Evolutionary conservation across 176 grass and related monocot genomes (phyloP).

Genomic region (Cenchrus fungigraminus): DNA sequence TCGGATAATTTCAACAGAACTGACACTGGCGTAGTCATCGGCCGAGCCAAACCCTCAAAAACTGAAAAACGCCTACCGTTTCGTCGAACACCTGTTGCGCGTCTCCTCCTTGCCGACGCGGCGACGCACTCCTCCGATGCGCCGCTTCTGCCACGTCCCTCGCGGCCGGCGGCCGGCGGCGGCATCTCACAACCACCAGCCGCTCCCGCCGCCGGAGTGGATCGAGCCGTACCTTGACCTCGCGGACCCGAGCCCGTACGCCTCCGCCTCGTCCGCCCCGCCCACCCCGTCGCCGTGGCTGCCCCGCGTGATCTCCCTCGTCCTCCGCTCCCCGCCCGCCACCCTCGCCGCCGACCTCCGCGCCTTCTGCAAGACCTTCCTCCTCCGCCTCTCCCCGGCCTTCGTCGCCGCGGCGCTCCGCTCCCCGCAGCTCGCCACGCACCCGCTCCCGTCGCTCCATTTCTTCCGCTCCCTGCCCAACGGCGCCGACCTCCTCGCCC

Average conservation of each 20-base stretch:
- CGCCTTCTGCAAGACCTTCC: slow-evolving; percentile 72
- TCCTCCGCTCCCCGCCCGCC: slow-evolving; percentile 59
- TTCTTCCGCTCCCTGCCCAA: slow-evolving; percentile 71
- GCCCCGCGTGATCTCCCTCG: slow-evolving; percentile 62
- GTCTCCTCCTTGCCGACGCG: neutral
- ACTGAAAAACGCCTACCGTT: neutral
- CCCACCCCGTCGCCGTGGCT: slow-evolving; percentile 72
- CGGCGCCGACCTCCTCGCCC: slow-evolving; percentile 50
- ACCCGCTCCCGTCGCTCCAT: slow-evolving; percentile 55
- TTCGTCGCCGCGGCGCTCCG: slow-evolving; percentile 67
- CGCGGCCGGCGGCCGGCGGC: neutral
- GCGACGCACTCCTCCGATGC: slow-evolving; percentile 26
- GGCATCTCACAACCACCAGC: neutral
- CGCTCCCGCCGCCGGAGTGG: slow-evolving; percentile 60
- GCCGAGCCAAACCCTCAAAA: neutral
- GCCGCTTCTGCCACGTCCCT: slow-evolving; percentile 34
- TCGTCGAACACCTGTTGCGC: slow-evolving; percentile 20
- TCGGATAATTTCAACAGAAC: neutral
- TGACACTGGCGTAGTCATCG: neutral
- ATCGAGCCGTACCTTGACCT: slow-evolving; percentile 70
- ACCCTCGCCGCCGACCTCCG: slow-evolving; percentile 65
- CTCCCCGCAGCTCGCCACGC: slow-evolving; percentile 48
- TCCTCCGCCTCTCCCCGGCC: slow-evolving; percentile 74
- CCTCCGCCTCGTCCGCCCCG: slow-evolving; percentile 15
- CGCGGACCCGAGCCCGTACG: slow-evolving; percentile 53